phyloP scores from a whole-genome alignment of 2,329 filamentous ascomycete genomes.

The Pseudocercospora ulei region DNA sequence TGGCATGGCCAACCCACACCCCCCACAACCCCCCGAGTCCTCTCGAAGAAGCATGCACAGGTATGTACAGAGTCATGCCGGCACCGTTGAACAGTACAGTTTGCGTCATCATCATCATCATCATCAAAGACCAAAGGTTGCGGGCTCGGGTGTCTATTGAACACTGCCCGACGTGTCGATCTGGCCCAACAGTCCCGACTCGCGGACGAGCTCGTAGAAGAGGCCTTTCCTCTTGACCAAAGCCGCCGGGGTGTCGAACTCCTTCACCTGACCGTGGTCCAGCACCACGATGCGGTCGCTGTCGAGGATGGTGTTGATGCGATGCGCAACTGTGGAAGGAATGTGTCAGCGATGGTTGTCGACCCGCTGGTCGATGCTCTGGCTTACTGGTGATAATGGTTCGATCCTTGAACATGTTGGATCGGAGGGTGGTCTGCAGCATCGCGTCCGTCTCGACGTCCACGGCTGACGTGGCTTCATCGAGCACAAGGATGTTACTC shows the following conservation, averaged over 20 bases:
- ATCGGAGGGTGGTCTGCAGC: constrained; percentile 54
- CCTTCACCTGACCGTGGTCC: constrained; percentile 77
- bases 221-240: constrained; percentile 65
- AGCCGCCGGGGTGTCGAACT: constrained; percentile 79
- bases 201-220: constrained; percentile 84
- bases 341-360: no score
- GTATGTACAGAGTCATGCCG: no score
- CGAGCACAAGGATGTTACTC: constrained; percentile 91
- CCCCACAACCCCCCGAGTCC: no score
- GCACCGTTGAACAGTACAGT: no score
- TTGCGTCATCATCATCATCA: not conserved
- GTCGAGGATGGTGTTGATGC: constrained; percentile 92
- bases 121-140: constrained; percentile 5
- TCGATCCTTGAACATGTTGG: constrained; percentile 67
- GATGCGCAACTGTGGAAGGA: constrained; percentile 57
- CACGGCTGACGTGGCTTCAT: constrained; percentile 81
- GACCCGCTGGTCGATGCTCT: no score
- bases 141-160: constrained; percentile 11
- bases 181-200: constrained; percentile 62
- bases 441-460: constrained; percentile 59
- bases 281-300: constrained; percentile 86
- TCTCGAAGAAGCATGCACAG: no score
- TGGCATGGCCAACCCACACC: no score
- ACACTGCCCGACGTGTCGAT: constrained; percentile 23
- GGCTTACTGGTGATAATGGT: constrained; percentile 77